Conservation (phyloP, 352 stramenopile genomes). For the Phytophthora sojae region DNA sequence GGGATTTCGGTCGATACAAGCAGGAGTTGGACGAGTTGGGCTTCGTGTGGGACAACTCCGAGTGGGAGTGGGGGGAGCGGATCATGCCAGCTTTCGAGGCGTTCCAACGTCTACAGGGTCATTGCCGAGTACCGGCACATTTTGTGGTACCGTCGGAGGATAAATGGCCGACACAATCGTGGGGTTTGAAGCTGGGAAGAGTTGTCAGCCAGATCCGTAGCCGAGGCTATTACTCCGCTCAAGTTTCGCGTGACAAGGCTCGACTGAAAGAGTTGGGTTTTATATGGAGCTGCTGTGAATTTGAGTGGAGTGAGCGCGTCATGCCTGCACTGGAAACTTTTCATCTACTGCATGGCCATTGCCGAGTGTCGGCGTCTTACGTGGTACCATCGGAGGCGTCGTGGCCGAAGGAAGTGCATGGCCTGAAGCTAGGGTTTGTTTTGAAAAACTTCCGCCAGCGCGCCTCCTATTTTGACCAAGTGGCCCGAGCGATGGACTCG, state of each 20-base stretch:
- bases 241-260: not conserved
- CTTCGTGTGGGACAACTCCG: conserved; percentile 51
- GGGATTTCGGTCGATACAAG: conserved; percentile 30
- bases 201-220: conserved; percentile 42
- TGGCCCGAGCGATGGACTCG: conserved; percentile 1
- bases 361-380: conserved; percentile 38
- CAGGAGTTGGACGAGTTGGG: conserved; percentile 30
- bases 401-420: conserved; percentile 41
- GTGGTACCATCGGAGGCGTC: conserved; percentile 37
- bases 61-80: conserved; percentile 45
- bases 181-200: conserved; percentile 35
- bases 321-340: conserved; percentile 44
- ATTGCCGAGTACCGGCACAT: conserved; percentile 27
- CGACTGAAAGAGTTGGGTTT: conserved; percentile 42
- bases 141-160: conserved; percentile 49
- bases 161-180: conserved; percentile 41
- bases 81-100: conserved; percentile 47
- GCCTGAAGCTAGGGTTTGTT: conserved; percentile 30
- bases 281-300: conserved; percentile 41
- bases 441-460: not conserved
- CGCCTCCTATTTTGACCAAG: conserved; percentile 3
- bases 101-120: conserved; percentile 35
- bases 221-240: not conserved
- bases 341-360: conserved; percentile 37
- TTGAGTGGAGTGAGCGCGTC: conserved; percentile 49